Evolutionary conservation across 345 rosid species (phyloP).

Genomic region (Populus simonii): DNA sequence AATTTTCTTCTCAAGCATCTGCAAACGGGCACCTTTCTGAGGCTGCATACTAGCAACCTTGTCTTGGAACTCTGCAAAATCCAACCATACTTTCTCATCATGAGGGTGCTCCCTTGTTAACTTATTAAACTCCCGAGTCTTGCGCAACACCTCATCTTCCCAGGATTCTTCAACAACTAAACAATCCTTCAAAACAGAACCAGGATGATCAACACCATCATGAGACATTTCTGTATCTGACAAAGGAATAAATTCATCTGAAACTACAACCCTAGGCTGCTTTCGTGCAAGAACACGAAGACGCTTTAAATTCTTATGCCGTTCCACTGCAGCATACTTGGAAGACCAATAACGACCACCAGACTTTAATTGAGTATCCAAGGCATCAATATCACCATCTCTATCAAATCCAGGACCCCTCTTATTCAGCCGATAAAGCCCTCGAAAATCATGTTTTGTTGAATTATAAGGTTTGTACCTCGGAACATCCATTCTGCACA

Average conservation of each 20-base stretch:
- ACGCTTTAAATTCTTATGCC: conserved; percentile 58
- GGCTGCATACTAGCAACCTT: conserved; percentile 66
- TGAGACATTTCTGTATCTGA: conserved; percentile 30
- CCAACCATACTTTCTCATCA: conserved; percentile 81
- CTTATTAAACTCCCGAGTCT: conserved; percentile 73
- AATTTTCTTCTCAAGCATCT: conserved; percentile 89
- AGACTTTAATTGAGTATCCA: conserved; percentile 62
- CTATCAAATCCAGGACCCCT: conserved; percentile 43
- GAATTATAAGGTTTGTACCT: conserved; percentile 54
- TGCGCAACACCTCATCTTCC: conserved; percentile 84
- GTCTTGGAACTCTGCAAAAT: conserved; percentile 82
- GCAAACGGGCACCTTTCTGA: conserved; percentile 82
- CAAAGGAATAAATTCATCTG: conserved; percentile 63
- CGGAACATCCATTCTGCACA: conserved; percentile 87
- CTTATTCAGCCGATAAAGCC: conserved; percentile 32
- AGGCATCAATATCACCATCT: conserved; percentile 65
- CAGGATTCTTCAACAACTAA: conserved; percentile 69
- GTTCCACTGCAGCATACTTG: conserved; percentile 67
- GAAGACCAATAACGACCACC: conserved; percentile 85
- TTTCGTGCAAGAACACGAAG: conserved; percentile 42
- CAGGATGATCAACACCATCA: conserved; percentile 27
- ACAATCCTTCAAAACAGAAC: conserved; percentile 24
- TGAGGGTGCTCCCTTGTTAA: conserved; percentile 74
- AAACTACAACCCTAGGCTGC: conserved; percentile 26
- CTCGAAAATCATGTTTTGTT: conserved; percentile 36